A percentile compares a stretch with the other conserved stretches of the same genome.
phyloP scores from a whole-genome alignment of 2,329 filamentous ascomycete genomes.

The Drechslerella stenobrocha region DNA sequence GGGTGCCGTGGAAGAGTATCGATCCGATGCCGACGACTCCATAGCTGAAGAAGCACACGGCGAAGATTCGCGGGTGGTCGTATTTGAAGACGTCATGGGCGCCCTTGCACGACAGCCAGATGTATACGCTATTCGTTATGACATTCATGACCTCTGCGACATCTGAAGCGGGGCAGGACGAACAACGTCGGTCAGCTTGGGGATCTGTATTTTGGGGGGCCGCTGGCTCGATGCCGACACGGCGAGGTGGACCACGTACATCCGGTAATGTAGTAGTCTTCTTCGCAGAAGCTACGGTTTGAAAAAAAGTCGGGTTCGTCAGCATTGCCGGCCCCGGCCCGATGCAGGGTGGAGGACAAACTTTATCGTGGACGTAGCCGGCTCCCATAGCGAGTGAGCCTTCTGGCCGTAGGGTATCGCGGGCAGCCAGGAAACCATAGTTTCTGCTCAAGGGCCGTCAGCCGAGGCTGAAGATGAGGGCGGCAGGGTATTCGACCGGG shows the following conservation, averaged over 20 bases:
- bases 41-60: conserved; percentile 62
- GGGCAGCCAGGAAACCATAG: conserved; percentile 46
- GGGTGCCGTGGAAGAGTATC: conserved; percentile 63
- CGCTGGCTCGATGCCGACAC: not conserved
- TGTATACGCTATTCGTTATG: conserved; percentile 78
- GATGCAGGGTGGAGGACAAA: conserved; percentile 13
- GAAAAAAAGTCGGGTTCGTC: not conserved
- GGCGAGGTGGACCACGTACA: conserved; percentile 45
- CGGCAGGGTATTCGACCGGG: not conserved
- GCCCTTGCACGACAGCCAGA: conserved; percentile 75
- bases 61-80: conserved; percentile 74
- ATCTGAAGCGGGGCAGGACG: conserved; percentile 19
- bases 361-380: conserved; percentile 52
- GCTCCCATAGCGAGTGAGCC: conserved; percentile 50
- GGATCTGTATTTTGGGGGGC: conserved; percentile 6
- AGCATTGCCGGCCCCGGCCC: not conserved
- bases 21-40: conserved; percentile 63
- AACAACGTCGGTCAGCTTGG: not conserved
- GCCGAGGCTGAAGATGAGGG: not conserved
- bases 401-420: conserved; percentile 50
- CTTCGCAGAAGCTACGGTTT: conserved; percentile 51
- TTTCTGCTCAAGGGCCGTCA: not conserved
- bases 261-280: conserved; percentile 52
- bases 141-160: conserved; percentile 61
- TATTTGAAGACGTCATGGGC: conserved; percentile 72